phyloP scores from a whole-genome alignment of 1,284 basidiomycete species.

The Ceratobasidium sp. region DNA sequence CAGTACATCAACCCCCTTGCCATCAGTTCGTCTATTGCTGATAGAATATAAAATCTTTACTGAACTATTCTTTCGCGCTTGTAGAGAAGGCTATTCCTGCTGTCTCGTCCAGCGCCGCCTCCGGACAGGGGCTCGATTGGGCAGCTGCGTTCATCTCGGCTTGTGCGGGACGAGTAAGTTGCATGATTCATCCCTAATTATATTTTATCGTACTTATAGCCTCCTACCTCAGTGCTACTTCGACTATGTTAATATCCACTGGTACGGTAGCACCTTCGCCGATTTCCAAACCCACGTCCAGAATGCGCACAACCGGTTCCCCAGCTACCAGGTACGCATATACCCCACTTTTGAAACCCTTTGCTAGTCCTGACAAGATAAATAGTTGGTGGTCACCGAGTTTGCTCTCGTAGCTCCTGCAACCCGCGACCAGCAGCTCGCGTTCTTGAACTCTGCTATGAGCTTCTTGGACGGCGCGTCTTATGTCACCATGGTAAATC shows the following conservation, averaged over 20 bases:
- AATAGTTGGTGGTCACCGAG: conserved; percentile 34
- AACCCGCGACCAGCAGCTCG: conserved; percentile 36
- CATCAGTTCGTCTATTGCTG: conserved; percentile 16
- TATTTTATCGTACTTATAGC: too few relatives aligned
- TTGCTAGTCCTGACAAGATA: neutral
- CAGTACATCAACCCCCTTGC: conserved; percentile 42
- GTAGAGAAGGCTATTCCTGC: conserved; percentile 40
- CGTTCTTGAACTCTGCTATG: conserved; percentile 34
- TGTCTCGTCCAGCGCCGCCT: conserved; percentile 25
- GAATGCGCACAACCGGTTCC: conserved; percentile 9
- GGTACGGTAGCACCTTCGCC: conserved; percentile 41
- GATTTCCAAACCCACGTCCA: conserved; percentile 42
- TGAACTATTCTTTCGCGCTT: neutral
- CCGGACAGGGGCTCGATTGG: conserved; percentile 44
- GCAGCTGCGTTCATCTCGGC: conserved; percentile 40
- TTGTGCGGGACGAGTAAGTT: conserved; percentile 26
- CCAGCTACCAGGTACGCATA: conserved; percentile 9
- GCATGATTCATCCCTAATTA: too few relatives aligned
- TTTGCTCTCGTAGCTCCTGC: conserved; percentile 36
- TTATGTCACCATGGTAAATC: conserved; percentile 34
- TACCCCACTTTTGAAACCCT: neutral
- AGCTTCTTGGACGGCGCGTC: conserved; percentile 44
- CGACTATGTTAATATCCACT: conserved; percentile 45
- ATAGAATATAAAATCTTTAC: too few relatives aligned
- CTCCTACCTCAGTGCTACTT: conserved; percentile 35